Evolutionary conservation across 2,329 filamentous ascomycete species (phyloP).

Genomic region (Raffaelea albimanens): DNA sequence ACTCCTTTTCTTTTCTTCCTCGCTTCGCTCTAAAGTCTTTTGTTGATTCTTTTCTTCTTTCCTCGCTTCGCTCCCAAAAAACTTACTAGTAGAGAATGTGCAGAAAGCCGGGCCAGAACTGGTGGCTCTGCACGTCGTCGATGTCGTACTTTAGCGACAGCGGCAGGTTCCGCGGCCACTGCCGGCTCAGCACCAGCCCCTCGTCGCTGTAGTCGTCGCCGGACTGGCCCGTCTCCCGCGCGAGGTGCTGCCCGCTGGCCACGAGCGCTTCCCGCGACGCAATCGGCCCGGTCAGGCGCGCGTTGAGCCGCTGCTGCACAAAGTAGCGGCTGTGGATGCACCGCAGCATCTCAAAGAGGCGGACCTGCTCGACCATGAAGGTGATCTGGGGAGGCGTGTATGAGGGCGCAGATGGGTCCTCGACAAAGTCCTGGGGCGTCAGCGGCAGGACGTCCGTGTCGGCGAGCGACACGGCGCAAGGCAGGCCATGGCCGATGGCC

Average conservation of each 20-base stretch:
- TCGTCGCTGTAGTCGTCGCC: conserved; percentile 5
- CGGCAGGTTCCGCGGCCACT: conserved; percentile 2
- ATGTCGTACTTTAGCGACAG: conserved; percentile 5
- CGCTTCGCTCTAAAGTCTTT: too few species aligned
- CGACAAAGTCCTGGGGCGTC: conserved; percentile 9
- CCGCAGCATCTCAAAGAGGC: conserved; percentile 1
- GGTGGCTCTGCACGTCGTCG: conserved; percentile 7
- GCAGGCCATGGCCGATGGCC: conserved; percentile 9
- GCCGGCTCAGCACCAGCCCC: conserved; percentile 2
- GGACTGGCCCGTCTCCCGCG: too few species aligned
- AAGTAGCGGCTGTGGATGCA: conserved; percentile 7
- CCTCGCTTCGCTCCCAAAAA: too few species aligned
- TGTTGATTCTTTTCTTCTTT: too few species aligned
- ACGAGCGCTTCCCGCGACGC: conserved; percentile 2
- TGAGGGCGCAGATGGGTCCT: conserved; percentile 4
- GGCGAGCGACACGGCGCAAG: conserved; percentile 7
- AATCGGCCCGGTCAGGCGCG: conserved; percentile 3
- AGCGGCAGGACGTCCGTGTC: conserved; percentile 10
- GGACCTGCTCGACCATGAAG: conserved; percentile 8
- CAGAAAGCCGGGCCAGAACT: conserved; percentile 7
- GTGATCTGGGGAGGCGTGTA: conserved; percentile 5
- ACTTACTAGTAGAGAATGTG: conserved; percentile 6
- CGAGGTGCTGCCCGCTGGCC: not conserved
- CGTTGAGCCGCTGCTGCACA: conserved; percentile 5
- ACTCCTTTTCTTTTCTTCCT: too few species aligned